phyloP scores from a whole-genome alignment of 495 filamentous ascomycete species.

The Symbiotaphrina buchneri region DNA sequence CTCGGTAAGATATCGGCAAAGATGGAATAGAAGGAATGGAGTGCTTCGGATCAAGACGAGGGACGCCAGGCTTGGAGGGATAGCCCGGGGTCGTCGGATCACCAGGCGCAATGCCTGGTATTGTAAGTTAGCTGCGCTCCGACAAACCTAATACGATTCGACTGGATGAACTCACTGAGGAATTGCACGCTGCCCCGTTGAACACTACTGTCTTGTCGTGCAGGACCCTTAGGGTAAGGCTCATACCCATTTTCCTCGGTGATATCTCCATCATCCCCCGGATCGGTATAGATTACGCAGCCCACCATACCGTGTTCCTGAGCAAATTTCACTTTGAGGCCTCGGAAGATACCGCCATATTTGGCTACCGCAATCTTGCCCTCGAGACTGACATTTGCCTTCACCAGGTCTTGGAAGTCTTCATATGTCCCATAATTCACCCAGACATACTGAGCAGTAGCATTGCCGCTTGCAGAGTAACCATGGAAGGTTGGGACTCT shows the following conservation, averaged over 20 bases:
- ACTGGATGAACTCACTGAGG: conserved; percentile 29
- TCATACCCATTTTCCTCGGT: conserved; percentile 63
- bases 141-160: neutral
- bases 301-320: conserved; percentile 86
- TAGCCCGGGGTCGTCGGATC: conserved; percentile 83
- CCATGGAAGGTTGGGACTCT: conserved; percentile 89
- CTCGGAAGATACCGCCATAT: conserved; percentile 75
- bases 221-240: conserved; percentile 70
- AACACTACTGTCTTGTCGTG: conserved; percentile 69
- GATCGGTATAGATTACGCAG: conserved; percentile 67
- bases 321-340: conserved; percentile 80
- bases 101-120: conserved; percentile 30
- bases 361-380: conserved; percentile 77
- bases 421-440: conserved; percentile 73
- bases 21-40: conserved; percentile 75
- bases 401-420: conserved; percentile 67
- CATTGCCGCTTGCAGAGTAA: conserved; percentile 80
- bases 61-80: conserved; percentile 73
- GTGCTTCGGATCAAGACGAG: conserved; percentile 44
- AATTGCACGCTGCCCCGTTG: conserved; percentile 84
- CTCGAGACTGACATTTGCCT: conserved; percentile 48
- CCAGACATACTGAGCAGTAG: conserved; percentile 63
- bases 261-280: conserved; percentile 65
- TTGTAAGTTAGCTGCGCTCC: conserved; percentile 5
- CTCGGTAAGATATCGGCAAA: conserved; percentile 71